phyloP scores from a whole-genome alignment of 2,329 filamentous ascomycete genomes.

The Neofusicoccum kwambonambiense region DNA sequence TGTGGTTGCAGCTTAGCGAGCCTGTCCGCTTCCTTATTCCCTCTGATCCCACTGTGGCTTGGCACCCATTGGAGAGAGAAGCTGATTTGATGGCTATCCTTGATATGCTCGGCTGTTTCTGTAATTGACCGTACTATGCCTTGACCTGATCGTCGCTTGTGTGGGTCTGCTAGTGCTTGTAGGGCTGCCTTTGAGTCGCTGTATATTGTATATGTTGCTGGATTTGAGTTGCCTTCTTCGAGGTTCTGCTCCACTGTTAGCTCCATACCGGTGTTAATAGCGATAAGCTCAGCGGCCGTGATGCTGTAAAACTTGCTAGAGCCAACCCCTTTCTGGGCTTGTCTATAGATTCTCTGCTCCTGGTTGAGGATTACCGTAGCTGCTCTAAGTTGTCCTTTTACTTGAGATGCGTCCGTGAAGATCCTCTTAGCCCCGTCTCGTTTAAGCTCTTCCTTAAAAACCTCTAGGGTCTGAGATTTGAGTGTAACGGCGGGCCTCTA shows the following conservation, averaged over 20 bases:
- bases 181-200: not conserved
- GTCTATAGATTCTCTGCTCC: too few relatives aligned
- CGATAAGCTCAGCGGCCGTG: not conserved
- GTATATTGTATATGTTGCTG: not conserved
- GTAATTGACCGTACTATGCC: not conserved
- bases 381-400: not conserved
- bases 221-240: not conserved
- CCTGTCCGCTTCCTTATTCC: constrained; percentile 18
- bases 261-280: not conserved
- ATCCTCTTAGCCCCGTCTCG: not conserved
- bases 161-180: not conserved
- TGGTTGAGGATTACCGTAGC: not conserved
- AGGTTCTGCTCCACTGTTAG: not conserved
- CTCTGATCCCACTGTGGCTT: constrained; percentile 9
- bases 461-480: not conserved
- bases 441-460: not conserved
- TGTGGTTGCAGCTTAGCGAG: too few relatives aligned
- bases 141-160: not conserved
- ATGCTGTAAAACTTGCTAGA: not conserved
- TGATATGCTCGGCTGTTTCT: not conserved
- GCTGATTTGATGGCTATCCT: not conserved
- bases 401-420: not conserved
- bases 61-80: constrained; percentile 19
- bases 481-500: too few relatives aligned
- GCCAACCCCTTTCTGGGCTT: not conserved